Conservation (phyloP, 768 basidiomycete genomes). For the Termitomyces sp. region DNA sequence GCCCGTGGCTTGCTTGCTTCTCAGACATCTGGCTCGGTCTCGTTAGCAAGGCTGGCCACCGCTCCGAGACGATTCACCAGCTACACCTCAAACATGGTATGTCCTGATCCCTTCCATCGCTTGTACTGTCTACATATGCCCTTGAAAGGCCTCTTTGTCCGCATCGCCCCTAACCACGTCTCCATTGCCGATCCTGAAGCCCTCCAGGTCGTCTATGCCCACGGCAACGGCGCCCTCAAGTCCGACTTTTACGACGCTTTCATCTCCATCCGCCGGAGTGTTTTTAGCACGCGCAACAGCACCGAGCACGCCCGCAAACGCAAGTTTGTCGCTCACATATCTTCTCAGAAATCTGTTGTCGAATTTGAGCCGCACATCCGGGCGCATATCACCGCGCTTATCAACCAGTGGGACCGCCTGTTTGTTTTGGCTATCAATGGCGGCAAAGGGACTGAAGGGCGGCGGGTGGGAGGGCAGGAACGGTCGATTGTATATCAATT, state of each 20-base stretch:
- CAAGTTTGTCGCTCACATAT: constrained; percentile 85
- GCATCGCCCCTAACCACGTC: constrained; percentile 72
- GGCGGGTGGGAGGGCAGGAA: constrained; percentile 55
- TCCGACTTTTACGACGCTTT: constrained; percentile 77
- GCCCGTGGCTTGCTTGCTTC: constrained; percentile 66
- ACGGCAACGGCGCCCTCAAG: constrained; percentile 79
- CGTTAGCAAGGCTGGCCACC: constrained; percentile 60
- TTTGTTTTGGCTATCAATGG: constrained; percentile 50
- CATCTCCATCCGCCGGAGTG: constrained; percentile 55
- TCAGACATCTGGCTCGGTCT: constrained; percentile 71
- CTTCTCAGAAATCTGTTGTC: constrained; percentile 77
- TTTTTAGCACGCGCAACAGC: constrained; percentile 78
- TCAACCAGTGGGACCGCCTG: constrained; percentile 76
- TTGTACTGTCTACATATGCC: not conserved
- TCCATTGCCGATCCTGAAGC: constrained; percentile 77
- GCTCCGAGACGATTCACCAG: constrained; percentile 68
- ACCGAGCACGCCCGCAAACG: constrained; percentile 81
- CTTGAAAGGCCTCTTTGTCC: constrained; percentile 53
- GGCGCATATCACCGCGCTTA: constrained; percentile 48
- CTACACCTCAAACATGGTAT: constrained; percentile 71
- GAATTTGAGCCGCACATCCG: constrained; percentile 82
- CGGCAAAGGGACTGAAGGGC: constrained; percentile 54
- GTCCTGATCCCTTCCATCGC: constrained; percentile 6
- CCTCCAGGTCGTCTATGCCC: constrained; percentile 69
- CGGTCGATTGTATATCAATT: constrained; percentile 68